A percentile compares a stretch with the other conserved stretches of the same genome.
Conservation (phyloP, 805 yeast species). For the Candida chauliodis region DNA sequence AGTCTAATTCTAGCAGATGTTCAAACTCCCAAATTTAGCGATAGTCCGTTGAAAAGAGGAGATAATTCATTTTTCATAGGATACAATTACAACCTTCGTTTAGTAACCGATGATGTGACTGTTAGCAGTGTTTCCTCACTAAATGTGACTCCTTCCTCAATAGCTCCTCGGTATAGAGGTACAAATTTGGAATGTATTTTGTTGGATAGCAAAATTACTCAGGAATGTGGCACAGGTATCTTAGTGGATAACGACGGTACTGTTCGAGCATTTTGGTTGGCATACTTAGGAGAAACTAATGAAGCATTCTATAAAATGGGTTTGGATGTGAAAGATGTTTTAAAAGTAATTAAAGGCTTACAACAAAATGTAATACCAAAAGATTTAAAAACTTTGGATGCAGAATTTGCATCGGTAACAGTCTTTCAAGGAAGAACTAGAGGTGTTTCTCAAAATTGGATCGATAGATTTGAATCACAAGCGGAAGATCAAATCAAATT, state of each 20-base stretch:
- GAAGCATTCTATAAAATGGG: constrained; percentile 73
- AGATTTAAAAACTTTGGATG: constrained; percentile 65
- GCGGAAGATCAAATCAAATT: constrained; percentile 69
- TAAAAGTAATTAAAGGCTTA: constrained; percentile 52
- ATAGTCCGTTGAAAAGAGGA: constrained; percentile 62
- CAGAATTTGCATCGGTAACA: constrained; percentile 68
- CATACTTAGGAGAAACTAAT: constrained; percentile 73
- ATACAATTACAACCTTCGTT: constrained; percentile 63
- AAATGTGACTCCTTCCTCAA: constrained; percentile 64
- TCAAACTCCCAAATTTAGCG: constrained; percentile 60
- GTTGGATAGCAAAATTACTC: constrained; percentile 67
- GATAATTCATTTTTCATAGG: constrained; percentile 79
- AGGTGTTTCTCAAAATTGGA: constrained; percentile 88
- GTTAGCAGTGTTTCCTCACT: constrained; percentile 75
- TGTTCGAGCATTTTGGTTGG: constrained; percentile 80
- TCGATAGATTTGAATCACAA: constrained; percentile 58
- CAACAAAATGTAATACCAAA: constrained; percentile 48
- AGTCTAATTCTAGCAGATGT: constrained; percentile 66
- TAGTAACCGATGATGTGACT: constrained; percentile 69
- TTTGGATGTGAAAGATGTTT: constrained; percentile 66
- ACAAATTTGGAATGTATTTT: constrained; percentile 76
- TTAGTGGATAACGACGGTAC: constrained; percentile 75
- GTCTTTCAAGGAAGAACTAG: constrained; percentile 74
- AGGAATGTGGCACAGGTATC: constrained; percentile 77
- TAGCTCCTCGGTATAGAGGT: constrained; percentile 79